Evolutionary conservation across 768 basidiomycete species (phyloP).

Genomic region (Pulveroboletus sp.): DNA sequence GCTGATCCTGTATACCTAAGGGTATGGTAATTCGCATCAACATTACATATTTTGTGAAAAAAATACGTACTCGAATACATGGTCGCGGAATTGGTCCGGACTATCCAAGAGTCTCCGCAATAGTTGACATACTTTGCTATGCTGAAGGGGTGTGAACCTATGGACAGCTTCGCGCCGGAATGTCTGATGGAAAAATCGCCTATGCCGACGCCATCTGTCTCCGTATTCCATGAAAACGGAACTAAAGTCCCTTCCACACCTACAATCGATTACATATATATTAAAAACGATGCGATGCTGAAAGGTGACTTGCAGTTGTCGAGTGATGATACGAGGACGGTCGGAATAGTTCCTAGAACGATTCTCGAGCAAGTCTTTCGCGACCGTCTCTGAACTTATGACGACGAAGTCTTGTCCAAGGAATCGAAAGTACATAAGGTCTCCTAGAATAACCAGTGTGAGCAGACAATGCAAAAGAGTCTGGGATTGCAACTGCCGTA

Average conservation of each 20-base stretch:
- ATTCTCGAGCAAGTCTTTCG: conserved; percentile 45
- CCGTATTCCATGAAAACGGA: conserved; percentile 30
- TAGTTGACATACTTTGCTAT: conserved; percentile 29
- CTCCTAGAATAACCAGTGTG: conserved; percentile 24
- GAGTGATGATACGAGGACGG: conserved; percentile 36
- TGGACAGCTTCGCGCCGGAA: conserved; percentile 20
- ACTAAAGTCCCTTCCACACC: conserved; percentile 20
- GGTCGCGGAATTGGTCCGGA: conserved; percentile 32
- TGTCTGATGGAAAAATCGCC: conserved; percentile 28
- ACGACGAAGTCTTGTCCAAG: conserved; percentile 46
- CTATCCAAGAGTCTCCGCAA: conserved; percentile 32
- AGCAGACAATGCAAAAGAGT: neutral
- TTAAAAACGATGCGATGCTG: neutral
- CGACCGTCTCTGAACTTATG: conserved; percentile 43
- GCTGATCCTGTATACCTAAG: conserved; percentile 12
- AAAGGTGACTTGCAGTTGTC: conserved; percentile 3
- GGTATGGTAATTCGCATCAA: neutral
- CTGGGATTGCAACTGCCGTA: conserved; percentile 27
- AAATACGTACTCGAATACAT: conserved; percentile 30
- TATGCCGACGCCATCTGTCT: conserved; percentile 32
- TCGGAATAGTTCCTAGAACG: conserved; percentile 51
- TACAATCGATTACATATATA: neutral
- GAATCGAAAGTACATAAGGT: conserved; percentile 47
- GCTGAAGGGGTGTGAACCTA: conserved; percentile 28
- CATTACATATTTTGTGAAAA: neutral